Evolutionary conservation across 2,329 filamentous ascomycete genomes (phyloP).

Genomic region (Hymenoscyphus linearis): DNA sequence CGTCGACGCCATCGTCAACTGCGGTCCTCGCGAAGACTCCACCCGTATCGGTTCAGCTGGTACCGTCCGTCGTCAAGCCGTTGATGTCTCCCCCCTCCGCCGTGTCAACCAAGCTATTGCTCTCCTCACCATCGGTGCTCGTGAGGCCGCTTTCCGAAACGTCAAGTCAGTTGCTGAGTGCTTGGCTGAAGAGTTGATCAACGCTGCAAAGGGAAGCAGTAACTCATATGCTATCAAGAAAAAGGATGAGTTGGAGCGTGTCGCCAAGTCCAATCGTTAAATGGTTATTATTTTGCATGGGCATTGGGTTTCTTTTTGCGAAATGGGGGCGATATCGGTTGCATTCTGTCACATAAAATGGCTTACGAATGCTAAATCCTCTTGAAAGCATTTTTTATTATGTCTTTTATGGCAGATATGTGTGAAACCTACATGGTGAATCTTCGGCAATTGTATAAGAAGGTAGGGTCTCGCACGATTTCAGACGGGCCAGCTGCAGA

Average conservation of each 20-base stretch:
- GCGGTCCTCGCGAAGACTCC: slow-evolving; percentile 98
- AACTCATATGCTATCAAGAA: slow-evolving; percentile 99
- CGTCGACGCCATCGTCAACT: slow-evolving; percentile 99
- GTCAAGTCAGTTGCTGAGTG: slow-evolving; percentile 99
- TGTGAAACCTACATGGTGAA: neutral
- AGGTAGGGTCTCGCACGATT: neutral
- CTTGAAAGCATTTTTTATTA: slow-evolving; percentile 6
- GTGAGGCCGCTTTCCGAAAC: slow-evolving; percentile 99
- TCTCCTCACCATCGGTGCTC: slow-evolving; percentile 97
- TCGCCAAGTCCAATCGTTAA: slow-evolving; percentile 99
- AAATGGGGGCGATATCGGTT: slow-evolving; percentile 27
- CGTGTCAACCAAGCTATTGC: slow-evolving; percentile 99
- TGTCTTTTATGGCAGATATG: neutral
- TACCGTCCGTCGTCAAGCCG: slow-evolving; percentile 99
- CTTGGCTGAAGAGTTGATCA: slow-evolving; percentile 99
- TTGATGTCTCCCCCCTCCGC: slow-evolving; percentile 99
- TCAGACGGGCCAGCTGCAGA: neutral
- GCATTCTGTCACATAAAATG: slow-evolving; percentile 32
- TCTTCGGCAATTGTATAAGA: neutral
- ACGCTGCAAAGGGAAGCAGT: slow-evolving; percentile 99
- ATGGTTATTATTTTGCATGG: slow-evolving; percentile 37
- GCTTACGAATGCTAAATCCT: slow-evolving; percentile 13
- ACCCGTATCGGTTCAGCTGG: slow-evolving; percentile 99
- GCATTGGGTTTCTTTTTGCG: slow-evolving; percentile 31
- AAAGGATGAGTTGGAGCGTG: slow-evolving; percentile 99